Base-by-base conservation (phyloP, 768 basidiomycete genomes). In the Tricholoma terreum region DNA sequence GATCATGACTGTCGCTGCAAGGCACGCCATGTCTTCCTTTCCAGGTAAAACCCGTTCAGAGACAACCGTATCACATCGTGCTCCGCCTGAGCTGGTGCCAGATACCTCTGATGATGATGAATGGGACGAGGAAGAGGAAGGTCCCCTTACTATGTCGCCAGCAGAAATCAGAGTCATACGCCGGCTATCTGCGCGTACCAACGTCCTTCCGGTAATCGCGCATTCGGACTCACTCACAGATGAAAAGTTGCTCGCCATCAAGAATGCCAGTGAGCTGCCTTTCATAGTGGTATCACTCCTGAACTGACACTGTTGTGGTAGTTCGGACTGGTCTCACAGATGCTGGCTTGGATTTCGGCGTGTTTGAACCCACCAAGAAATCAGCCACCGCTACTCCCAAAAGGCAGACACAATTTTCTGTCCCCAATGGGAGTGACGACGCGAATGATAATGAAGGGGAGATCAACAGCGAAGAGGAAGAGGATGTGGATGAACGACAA, bases 181-280 rank as follows among this genome's bases (percentile, higher is more conserved):
- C 38, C 82, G 92, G 52, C 80, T 94, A 35, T 80, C 89, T 19
- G 78, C 79, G 19, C 85, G 91, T 56, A 80, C 82, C 58, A 94
- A 94, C 65, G 81, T 94, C 17, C 81, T 94, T 51, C 92, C 92
- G 48, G 83, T 94, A 52, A 81, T 94, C 61, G 87, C 88, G 12
- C 87, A 77, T 58, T 79, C 91, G 3, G 92, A 94, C 71, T 90
- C 90, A 36, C 77, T 94, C 58, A 94, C 92, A 35, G 88, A 94
- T 66, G 86, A 85, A 59, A 87, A 82, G 61, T 77, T 94, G 55
- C 71, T 72, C 45, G 81, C 83, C 46, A 79, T 92, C 50, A 93
- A 92, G 76, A 73, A 78, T 52, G 87, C 87, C 24, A 68, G 78
- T 79, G 58, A 55, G 77, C 69, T 31, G 15, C 59, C 55, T 36